These are phyloP conservation scores for Scheffersomyces coipomensis DNA, from an alignment of 805 yeast genomes.

Conservation along the genomic window DNA sequence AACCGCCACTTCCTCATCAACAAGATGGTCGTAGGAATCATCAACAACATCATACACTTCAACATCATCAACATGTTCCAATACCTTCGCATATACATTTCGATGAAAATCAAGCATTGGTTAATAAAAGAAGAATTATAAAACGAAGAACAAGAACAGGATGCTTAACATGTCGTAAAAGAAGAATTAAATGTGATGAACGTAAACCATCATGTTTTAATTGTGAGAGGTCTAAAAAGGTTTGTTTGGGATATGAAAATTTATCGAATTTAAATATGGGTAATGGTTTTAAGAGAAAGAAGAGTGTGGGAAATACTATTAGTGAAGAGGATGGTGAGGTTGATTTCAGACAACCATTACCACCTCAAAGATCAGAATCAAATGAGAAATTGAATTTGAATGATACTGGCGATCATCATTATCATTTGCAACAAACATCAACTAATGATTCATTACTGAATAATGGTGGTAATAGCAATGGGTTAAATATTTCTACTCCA, in stretches of 20 bases:
- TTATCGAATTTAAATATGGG: conserved; percentile 8
- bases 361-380: too few relatives aligned
- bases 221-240: conserved; percentile 62
- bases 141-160: conserved; percentile 72
- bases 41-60: conserved; percentile 3
- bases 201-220: conserved; percentile 66
- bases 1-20: conserved; percentile 2
- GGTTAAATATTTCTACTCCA: too few relatives aligned
- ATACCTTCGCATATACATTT: conserved; percentile 6
- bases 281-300: conserved; percentile 3
- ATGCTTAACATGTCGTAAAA: conserved; percentile 68
- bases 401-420: not conserved
- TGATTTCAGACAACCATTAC: too few relatives aligned
- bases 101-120: conserved; percentile 28
- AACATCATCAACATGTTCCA: conserved; percentile 7
- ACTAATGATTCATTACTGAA: too few relatives aligned
- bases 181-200: conserved; percentile 77
- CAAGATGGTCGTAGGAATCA: too few relatives aligned
- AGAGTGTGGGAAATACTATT: not conserved
- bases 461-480: too few relatives aligned
- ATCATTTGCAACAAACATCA: not conserved
- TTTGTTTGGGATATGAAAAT: conserved; percentile 65
- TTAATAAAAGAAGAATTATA: conserved; percentile 42
- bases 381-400: not conserved
- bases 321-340: not conserved